These are phyloP conservation scores for Aspergillus novoparasiticus DNA, from an alignment of 2,329 filamentous ascomycete species.

Conservation along the genomic window DNA sequence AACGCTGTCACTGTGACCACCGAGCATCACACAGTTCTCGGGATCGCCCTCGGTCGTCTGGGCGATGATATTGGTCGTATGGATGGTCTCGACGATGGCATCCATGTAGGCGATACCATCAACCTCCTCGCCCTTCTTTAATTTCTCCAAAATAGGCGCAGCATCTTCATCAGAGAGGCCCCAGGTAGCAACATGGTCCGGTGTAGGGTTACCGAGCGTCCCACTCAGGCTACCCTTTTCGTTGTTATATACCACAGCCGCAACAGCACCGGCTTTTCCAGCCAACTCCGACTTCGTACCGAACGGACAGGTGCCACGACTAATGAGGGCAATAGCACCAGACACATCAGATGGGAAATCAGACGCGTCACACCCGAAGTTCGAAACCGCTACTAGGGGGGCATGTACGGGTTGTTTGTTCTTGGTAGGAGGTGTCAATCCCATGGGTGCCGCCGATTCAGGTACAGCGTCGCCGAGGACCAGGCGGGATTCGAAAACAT, in stretches of 20 bases:
- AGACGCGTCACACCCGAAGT: conserved; percentile 63
- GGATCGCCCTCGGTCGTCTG: conserved; percentile 60
- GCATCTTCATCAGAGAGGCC: conserved; percentile 66
- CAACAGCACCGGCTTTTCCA: conserved; percentile 70
- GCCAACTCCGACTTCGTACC: conserved; percentile 70
- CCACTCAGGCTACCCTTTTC: conserved; percentile 64
- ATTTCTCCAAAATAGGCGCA: conserved; percentile 55
- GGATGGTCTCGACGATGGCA: conserved; percentile 49
- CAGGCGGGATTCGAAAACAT: conserved; percentile 62
- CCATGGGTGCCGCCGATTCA: conserved; percentile 61
- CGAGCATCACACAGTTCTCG: conserved; percentile 60
- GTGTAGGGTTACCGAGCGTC: conserved; percentile 64
- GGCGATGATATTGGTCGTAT: conserved; percentile 61
- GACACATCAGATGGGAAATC: conserved; percentile 63
- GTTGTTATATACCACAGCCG: conserved; percentile 75
- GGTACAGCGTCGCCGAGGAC: conserved; percentile 59
- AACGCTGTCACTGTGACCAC: conserved; percentile 64
- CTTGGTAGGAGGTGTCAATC: conserved; percentile 58
- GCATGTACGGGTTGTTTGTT: conserved; percentile 51
- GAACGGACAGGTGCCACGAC: conserved; percentile 70
- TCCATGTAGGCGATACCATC: conserved; percentile 46
- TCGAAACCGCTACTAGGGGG: conserved; percentile 49
- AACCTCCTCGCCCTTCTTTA: conserved; percentile 51
- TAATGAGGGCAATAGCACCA: conserved; percentile 70
- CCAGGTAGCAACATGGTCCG: conserved; percentile 63